Base-by-base conservation (phyloP, 192 early-diverging fungal species). In the Backusella tarrabulga region DNA sequence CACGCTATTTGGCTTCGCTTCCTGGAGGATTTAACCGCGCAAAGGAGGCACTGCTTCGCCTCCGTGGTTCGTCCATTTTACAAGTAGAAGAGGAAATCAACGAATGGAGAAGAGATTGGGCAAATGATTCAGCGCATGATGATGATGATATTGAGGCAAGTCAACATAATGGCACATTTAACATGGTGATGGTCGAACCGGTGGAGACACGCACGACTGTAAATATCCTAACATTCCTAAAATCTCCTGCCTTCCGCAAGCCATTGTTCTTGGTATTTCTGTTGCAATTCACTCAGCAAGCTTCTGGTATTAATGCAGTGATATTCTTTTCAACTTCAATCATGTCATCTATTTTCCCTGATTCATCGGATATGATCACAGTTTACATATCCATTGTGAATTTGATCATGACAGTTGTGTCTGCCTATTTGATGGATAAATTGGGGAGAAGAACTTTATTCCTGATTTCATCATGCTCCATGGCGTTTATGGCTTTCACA, bases 271-370 rank as follows among this genome's bases (percentile, higher is more conserved):
- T 91, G 56, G 88, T 90, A 4, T 56, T 95, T 4, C 85, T 93
- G 8, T 69, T 96, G 6, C 95, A 95, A 80, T 67, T 95, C 3
- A 81, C 91, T 1, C 96, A 97, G 81, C 96, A 97, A 81, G 91
- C 95, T 75, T 93, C 92, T 44, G 96, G 96, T 34, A 95, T 95
- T 78, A 97, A 96, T 81, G 93, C 92, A 7, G 94, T 96, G 6
- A 92, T 95, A 71, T 96, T 92, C 79, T 97, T 96, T 76, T 95
- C 93, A 1, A 92, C 92, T 6, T 88, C 90, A 34, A 92, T 95
- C 74, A 88, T 95, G 73, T 87, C 85, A 7, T 56, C 78, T 19
- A 86, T 90, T 9, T 83, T 92, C 11, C 92, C 93, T 26, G 86
- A 85, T 21, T 90, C 87, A 7, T 87, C 88, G 8, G 89, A 86